A percentile compares a stretch with the other conserved stretches of the same genome.
Evolutionary conservation across 495 filamentous ascomycete species (phyloP).

Genomic region (Annulohypoxylon maeteangense): DNA sequence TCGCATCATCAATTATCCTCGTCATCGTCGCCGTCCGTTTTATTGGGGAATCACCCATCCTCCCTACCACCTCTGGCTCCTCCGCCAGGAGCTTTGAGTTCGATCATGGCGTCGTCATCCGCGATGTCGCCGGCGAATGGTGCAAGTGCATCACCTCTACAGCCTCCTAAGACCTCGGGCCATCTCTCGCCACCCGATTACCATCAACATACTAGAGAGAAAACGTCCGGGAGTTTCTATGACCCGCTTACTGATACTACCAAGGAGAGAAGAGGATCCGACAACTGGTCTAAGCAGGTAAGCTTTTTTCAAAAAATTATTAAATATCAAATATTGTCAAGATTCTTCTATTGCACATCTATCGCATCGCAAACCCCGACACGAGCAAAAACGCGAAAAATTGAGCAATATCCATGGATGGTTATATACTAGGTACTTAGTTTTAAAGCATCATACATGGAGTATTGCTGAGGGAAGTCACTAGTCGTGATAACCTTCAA

Average conservation of each 20-base stretch:
- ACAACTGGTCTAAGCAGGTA: conserved; percentile 51
- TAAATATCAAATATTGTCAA: conserved; percentile 12
- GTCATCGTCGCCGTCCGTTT: conserved; percentile 28
- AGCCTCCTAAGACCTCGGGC: conserved; percentile 44
- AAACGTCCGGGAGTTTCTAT: conserved; percentile 62
- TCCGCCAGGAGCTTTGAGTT: conserved; percentile 49
- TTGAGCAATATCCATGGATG: not conserved
- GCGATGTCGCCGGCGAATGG: conserved; percentile 47
- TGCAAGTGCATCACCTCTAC: conserved; percentile 49
- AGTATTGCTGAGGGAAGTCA: not conserved
- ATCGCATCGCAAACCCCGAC: not conserved
- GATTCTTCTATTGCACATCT: conserved; percentile 18
- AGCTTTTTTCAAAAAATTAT: conserved; percentile 33
- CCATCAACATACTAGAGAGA: conserved; percentile 56
- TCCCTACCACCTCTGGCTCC: conserved; percentile 44
- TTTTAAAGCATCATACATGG: conserved; percentile 27
- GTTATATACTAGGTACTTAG: not conserved
- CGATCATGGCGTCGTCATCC: conserved; percentile 47
- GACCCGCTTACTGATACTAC: conserved; percentile 65
- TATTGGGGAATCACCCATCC: conserved; percentile 22
- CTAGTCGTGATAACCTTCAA: not conserved
- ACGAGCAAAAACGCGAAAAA: not conserved
- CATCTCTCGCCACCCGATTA: conserved; percentile 51
- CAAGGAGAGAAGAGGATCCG: conserved; percentile 58
- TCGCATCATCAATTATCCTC: conserved; percentile 38